phyloP scores from a whole-genome alignment of 805 yeast genomes.

The Torulaspora quercuum region DNA sequence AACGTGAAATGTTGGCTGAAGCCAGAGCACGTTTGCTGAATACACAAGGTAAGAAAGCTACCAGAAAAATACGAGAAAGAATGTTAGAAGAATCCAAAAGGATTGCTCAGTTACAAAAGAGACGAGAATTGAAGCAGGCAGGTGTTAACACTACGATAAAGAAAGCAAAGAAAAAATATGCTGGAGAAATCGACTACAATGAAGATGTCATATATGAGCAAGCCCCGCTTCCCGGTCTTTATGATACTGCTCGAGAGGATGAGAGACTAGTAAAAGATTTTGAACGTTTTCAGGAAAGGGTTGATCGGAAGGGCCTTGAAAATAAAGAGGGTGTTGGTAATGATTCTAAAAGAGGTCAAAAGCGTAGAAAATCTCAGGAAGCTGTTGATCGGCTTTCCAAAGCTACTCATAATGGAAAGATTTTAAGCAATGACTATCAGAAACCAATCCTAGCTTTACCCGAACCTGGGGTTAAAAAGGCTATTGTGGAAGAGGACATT shows the following conservation, averaged over 20 bases:
- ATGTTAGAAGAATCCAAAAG: constrained; percentile 74
- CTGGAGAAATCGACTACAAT: constrained; percentile 73
- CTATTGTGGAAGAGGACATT: constrained; percentile 24
- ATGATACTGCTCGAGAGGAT: constrained; percentile 63
- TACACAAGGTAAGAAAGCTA: constrained; percentile 92
- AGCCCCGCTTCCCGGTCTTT: constrained; percentile 61
- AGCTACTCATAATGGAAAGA: constrained; percentile 16
- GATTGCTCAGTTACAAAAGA: constrained; percentile 69
- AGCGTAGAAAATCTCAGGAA: constrained; percentile 1
- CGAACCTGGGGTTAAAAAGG: constrained; percentile 33
- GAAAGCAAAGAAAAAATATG: constrained; percentile 49
- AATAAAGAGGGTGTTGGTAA: constrained; percentile 24
- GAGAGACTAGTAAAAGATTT: constrained; percentile 39
- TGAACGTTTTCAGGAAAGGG: constrained; percentile 43
- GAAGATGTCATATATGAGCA: constrained; percentile 80
- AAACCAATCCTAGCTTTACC: constrained; percentile 35
- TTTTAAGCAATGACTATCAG: constrained; percentile 21
- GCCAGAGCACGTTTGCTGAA: constrained; percentile 89
- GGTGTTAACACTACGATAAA: constrained; percentile 56
- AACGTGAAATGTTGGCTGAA: constrained; percentile 88
- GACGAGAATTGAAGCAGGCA: constrained; percentile 78
- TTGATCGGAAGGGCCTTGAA: constrained; percentile 45
- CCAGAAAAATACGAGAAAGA: constrained; percentile 81
- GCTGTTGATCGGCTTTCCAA: not conserved
- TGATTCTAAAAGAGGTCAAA: not conserved